Evolutionary conservation across 2,329 filamentous ascomycete genomes (phyloP).

Genomic region (Nannizziopsis arthrosporioides): DNA sequence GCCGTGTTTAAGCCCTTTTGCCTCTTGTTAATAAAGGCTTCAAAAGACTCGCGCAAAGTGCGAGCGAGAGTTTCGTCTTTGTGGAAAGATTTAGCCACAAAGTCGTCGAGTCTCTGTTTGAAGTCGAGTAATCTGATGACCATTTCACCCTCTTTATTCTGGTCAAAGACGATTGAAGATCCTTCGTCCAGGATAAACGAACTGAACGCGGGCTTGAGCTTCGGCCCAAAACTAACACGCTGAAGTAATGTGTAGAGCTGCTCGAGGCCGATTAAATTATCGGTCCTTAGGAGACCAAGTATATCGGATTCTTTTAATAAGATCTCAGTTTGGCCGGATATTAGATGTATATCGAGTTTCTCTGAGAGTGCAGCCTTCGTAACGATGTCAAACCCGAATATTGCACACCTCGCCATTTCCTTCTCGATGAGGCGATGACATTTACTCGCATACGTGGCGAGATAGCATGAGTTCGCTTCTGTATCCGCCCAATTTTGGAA

Average conservation of each 20-base stretch:
- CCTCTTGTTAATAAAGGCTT: conserved; percentile 80
- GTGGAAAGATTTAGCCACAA: conserved; percentile 65
- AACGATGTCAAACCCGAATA: conserved; percentile 68
- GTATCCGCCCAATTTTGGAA: conserved; percentile 58
- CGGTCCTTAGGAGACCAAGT: conserved; percentile 58
- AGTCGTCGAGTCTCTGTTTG: conserved; percentile 64
- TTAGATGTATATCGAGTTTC: conserved; percentile 59
- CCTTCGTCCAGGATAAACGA: conserved; percentile 69
- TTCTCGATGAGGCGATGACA: conserved; percentile 56
- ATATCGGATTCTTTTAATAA: conserved; percentile 57
- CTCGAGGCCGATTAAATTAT: conserved; percentile 58
- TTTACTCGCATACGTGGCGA: conserved; percentile 64
- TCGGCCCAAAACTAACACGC: conserved; percentile 56
- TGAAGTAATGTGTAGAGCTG: conserved; percentile 67
- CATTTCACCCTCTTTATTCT: conserved; percentile 70
- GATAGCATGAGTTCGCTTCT: conserved; percentile 47
- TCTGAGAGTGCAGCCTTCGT: conserved; percentile 68
- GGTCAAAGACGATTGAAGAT: conserved; percentile 65
- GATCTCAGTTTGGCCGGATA: conserved; percentile 55
- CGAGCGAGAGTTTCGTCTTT: conserved; percentile 67
- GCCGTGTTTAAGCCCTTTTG: conserved; percentile 72
- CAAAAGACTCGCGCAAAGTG: conserved; percentile 72
- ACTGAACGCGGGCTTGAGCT: conserved; percentile 61
- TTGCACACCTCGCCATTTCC: conserved; percentile 66
- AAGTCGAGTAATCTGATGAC: conserved; percentile 69